Conservation (phyloP, 2,329 filamentous ascomycete species). For the Keithomyces neogunnii region DNA sequence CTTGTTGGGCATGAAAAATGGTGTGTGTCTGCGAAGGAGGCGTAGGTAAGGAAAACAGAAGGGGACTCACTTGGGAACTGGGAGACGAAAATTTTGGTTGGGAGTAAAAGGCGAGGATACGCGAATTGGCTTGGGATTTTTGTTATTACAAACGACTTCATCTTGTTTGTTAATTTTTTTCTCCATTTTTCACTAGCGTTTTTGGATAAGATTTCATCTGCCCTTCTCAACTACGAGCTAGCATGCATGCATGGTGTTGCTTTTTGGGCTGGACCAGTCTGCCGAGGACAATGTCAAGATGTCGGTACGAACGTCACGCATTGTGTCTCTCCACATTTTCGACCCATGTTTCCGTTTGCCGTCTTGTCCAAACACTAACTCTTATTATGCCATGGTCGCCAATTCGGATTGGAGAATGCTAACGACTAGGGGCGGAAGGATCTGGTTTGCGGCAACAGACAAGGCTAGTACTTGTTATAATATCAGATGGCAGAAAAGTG, state of each 20-base stretch:
- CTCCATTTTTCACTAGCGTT: too few relatives aligned
- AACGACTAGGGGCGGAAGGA: too few relatives aligned
- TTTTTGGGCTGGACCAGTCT: not conserved
- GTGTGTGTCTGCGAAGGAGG: not conserved
- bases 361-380: too few relatives aligned
- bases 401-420: too few relatives aligned
- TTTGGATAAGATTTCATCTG: too few relatives aligned
- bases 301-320: too few relatives aligned
- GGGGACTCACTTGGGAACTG: not conserved
- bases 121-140: not conserved
- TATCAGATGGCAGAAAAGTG: too few relatives aligned
- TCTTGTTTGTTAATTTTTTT: too few relatives aligned
- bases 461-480: too few relatives aligned
- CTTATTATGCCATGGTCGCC: too few relatives aligned
- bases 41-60: not conserved
- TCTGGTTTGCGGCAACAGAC: too few relatives aligned
- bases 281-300: not conserved
- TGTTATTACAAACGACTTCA: not conserved
- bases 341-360: not conserved
- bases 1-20: not conserved
- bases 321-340: not conserved
- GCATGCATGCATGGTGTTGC: not conserved
- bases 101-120: not conserved
- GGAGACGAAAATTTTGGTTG: not conserved
- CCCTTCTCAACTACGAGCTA: not conserved